Base-by-base conservation (phyloP, 1,139 yeast species). In the Hyphopichia burtonii region DNA sequence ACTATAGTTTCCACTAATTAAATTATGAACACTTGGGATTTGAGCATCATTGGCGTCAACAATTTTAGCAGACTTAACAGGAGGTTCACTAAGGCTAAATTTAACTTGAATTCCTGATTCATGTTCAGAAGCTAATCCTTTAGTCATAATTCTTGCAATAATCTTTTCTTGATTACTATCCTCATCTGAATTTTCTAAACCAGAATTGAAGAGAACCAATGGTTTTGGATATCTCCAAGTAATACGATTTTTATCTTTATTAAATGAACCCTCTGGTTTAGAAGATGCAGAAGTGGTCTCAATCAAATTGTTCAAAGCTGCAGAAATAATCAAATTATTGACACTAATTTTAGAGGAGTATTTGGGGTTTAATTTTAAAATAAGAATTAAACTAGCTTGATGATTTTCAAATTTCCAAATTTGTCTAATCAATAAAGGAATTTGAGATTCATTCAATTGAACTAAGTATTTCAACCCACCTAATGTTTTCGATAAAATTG, bases 211-310 rank as follows among this genome's bases (percentile, higher is more conserved):
- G 44, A 82, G 70, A 7, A 55, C 58, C 22, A 85, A 54, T 3
- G 85, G 80, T 30, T 69, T 66, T 28, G 65, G 63, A 56, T 78
- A 82, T 58, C 86, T 78, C 96, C 97, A 90, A 1, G 93, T 85
- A 44, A 91, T 83, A 63, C 96, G 80, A 53, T 82, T 86, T 56
- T 81, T 83, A 38, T 88, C 96, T 58, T 80, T 83, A 63, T 84
- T 88, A 70, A 89, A 89, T 1, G 94, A 79, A 40, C 96, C 98
- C 44, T 86, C 83, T 3, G 98, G 98, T 57, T 86, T 87, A 11
- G 96, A 86, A 46, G 90, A 82, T 1, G 96, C 97, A 20, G 89
- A 76, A 1, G 75, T 66, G 3, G 85, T 74, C 20, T 81, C 77
- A 31, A 72, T 67, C 14, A 55, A 53, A 16, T 48, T 41, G 36